Conservation (phyloP, 169 alveolate species). For the Perkinsus chesapeaki region DNA sequence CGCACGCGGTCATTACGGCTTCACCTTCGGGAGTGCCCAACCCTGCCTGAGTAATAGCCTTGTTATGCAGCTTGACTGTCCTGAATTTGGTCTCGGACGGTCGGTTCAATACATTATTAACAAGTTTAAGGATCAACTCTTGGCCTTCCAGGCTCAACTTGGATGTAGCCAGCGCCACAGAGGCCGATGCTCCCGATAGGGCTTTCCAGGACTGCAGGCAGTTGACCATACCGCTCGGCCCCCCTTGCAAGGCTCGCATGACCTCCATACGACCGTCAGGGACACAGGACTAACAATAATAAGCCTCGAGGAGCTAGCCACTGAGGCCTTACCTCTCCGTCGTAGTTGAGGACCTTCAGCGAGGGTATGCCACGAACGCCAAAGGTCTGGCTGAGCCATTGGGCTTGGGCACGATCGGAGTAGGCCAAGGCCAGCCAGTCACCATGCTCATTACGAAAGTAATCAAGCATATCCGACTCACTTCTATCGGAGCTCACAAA, state of each 20-base stretch:
- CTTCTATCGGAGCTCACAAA: background rate
- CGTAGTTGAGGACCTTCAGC: background rate
- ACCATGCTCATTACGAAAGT: background rate
- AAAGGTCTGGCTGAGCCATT: background rate
- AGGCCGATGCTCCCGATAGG: background rate
- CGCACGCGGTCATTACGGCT: background rate
- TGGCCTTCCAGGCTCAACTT: background rate
- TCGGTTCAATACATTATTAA: background rate
- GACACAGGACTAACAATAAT: background rate
- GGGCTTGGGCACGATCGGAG: background rate
- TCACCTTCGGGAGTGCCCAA: background rate
- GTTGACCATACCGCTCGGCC: background rate
- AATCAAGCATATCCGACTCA: background rate
- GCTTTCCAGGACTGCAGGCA: background rate
- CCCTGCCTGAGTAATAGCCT: background rate
- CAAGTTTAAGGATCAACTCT: background rate
- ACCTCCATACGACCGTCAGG: background rate
- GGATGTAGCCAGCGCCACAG: background rate
- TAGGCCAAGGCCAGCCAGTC: conserved; percentile 1
- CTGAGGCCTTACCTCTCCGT: background rate
- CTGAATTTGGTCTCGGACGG: background rate
- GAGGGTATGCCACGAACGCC: background rate
- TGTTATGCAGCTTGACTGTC: background rate
- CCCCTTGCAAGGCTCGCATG: background rate
- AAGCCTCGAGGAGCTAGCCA: background rate